Evolutionary conservation across 768 basidiomycete species (phyloP), one percentile per base, ranked within the genome.

Genomic region (Infundibulicybe gibba): DNA sequence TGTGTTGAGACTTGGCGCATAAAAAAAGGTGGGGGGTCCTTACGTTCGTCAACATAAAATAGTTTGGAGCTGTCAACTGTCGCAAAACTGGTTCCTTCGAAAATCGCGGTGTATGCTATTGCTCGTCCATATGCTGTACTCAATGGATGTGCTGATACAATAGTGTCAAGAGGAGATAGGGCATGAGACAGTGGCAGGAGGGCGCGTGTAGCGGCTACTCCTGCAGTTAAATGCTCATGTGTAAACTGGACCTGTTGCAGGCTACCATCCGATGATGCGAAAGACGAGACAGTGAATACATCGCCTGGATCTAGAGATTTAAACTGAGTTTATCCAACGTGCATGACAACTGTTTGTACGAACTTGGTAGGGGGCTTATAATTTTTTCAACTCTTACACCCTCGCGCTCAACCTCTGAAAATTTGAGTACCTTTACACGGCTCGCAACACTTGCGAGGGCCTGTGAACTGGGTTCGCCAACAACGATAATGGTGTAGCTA

Each of bases 181-280:
- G 80, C 70, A 55, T 81, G 80, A 17, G 87, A 78, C 9, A 81
- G 69, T 2, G 94, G 92, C 54, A 95, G 80, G 16, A 94, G 61
- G 4, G 83, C 79, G 32, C 87, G 83, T 17, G 81, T 70, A 3
- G 87, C 87, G 0, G 90, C 81, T n/a, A 94, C 85, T 31, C 90
- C 94, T 3, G 94, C 90, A 2, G 91, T 94, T 48, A 95, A 60
- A 53, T 92, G 93, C 61, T 87, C 77, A 61, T 93, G 90, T 0
- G 90, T 90, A 30, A 94, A 66, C 49, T 83, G 81, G 6, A 76
- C 77, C 17, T 77, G 85, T 47, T 76, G 77, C 6, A 85, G 60
- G 33, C 74, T 69, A 31, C 85, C 79, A 15, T 72, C 65, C 15
- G 73, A 55, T 1, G 72, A 70, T 54, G 74, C 67, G 53, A 75